A percentile compares a stretch with the other conserved stretches of the same genome.
Evolutionary conservation across 441 rosid genomes (phyloP).

Genomic region (Populus hybrid): DNA sequence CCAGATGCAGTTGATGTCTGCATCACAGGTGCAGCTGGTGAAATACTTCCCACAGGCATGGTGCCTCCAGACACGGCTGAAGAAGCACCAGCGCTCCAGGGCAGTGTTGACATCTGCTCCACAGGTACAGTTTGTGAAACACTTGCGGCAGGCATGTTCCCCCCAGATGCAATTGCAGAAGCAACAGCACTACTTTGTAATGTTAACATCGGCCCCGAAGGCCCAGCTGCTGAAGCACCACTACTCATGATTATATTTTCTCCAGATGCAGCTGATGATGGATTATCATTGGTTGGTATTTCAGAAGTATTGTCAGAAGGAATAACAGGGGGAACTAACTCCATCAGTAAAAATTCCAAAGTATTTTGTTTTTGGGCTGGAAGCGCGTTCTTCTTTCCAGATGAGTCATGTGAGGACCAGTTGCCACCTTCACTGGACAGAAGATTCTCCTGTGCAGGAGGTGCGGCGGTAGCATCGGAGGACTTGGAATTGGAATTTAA

Average conservation of each 20-base stretch:
- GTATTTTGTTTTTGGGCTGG: slow-evolving; percentile 39
- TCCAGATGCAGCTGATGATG: slow-evolving; percentile 12
- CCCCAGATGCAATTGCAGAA: slow-evolving; percentile 21
- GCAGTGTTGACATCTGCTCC: slow-evolving; percentile 6
- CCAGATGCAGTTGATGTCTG: slow-evolving; percentile 12
- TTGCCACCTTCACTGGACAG: slow-evolving; percentile 26
- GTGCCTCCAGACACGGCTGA: slow-evolving; percentile 16
- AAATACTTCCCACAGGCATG: not conserved
- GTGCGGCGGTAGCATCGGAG: slow-evolving; percentile 21
- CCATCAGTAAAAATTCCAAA: slow-evolving; percentile 64
- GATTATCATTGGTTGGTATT: slow-evolving; percentile 18
- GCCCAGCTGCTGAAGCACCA: not conserved
- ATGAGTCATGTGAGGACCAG: slow-evolving; percentile 26
- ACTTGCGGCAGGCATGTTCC: not conserved
- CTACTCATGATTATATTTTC: not conserved
- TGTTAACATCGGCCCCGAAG: slow-evolving; percentile 1
- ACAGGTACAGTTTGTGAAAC: not conserved
- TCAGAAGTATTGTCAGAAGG: slow-evolving; percentile 17
- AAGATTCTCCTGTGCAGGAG: slow-evolving; percentile 24
- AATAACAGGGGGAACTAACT: slow-evolving; percentile 35
- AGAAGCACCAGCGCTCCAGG: slow-evolving; percentile 11
- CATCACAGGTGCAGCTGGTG: slow-evolving; percentile 5
- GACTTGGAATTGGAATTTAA: slow-evolving; percentile 28
- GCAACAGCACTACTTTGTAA: not conserved
- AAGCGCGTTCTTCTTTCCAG: slow-evolving; percentile 28